phyloP scores from a whole-genome alignment of 129 eudicot genomes.

The Helichrysum umbraculigerum region DNA sequence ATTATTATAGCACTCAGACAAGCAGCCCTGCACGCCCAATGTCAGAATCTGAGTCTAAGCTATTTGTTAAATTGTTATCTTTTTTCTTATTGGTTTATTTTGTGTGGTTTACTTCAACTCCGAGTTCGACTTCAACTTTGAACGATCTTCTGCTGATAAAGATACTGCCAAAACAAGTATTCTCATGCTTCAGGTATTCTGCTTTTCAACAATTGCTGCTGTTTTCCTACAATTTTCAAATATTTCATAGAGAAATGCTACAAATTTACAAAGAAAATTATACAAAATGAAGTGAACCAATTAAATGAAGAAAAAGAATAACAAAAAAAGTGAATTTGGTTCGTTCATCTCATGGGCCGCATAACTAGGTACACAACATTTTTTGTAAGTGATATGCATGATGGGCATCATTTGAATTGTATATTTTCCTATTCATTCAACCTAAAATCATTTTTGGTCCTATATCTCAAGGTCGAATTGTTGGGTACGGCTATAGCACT shows the following conservation, averaged over 20 bases:
- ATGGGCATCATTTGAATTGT: not conserved
- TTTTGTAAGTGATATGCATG: not conserved
- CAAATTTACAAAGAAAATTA: too few relatives aligned
- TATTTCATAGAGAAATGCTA: too few relatives aligned
- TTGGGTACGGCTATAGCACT: constrained; percentile 82
- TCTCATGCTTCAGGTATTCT: constrained; percentile 83
- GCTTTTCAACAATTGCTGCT: constrained; percentile 6
- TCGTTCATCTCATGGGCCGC: too few relatives aligned
- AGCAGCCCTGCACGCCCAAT: constrained; percentile 37
- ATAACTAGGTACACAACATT: too few relatives aligned
- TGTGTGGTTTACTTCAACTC: too few relatives aligned
- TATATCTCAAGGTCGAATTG: constrained; percentile 65
- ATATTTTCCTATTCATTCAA: not conserved
- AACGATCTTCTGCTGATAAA: constrained; percentile 50
- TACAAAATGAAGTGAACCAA: too few relatives aligned
- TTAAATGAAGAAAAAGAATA: too few relatives aligned
- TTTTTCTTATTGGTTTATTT: constrained; percentile 45
- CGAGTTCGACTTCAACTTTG: not conserved
- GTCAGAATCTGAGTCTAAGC: too few relatives aligned
- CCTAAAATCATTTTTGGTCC: constrained; percentile 1
- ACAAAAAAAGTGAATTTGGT: too few relatives aligned
- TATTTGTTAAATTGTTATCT: not conserved
- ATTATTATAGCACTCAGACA: constrained; percentile 34
- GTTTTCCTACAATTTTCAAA: not conserved
- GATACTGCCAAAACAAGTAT: constrained; percentile 81